Evolutionary conservation across 192 early-diverging fungal genomes (phyloP).

Genomic region (Coemansia sp.): DNA sequence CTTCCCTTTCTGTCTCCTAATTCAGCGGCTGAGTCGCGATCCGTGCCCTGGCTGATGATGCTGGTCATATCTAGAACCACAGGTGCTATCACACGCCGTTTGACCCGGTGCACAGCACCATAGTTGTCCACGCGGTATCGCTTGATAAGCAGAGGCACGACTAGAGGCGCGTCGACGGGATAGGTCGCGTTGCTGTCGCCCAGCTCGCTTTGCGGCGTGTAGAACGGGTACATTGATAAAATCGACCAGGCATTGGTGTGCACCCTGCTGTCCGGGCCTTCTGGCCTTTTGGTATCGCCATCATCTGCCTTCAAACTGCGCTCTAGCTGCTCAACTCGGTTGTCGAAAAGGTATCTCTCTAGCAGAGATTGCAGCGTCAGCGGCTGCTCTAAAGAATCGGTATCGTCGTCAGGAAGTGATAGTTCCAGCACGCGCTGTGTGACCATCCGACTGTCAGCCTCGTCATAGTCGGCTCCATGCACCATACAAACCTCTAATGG

Average conservation of each 20-base stretch:
- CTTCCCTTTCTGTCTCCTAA: background rate
- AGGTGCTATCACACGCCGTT: slow-evolving; percentile 57
- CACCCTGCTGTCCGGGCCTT: slow-evolving; percentile 37
- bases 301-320: slow-evolving; percentile 20
- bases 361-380: slow-evolving; percentile 58
- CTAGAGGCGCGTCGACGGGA: slow-evolving; percentile 56
- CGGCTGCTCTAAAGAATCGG: background rate
- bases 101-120: slow-evolving; percentile 42
- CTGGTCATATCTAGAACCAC: slow-evolving; percentile 30
- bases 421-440: slow-evolving; percentile 64
- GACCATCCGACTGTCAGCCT: slow-evolving; percentile 64
- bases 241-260: slow-evolving; percentile 71
- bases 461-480: slow-evolving; percentile 66
- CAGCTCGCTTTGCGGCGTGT: slow-evolving; percentile 66
- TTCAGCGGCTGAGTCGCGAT: background rate
- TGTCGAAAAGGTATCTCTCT: slow-evolving; percentile 66
- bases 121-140: slow-evolving; percentile 58
- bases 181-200: slow-evolving; percentile 57
- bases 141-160: slow-evolving; percentile 69
- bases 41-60: slow-evolving; percentile 20
- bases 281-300: background rate
- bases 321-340: slow-evolving; percentile 44
- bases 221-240: slow-evolving; percentile 67
- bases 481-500: slow-evolving; percentile 65
- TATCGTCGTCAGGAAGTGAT: slow-evolving; percentile 35